Evolutionary conservation across 169 alveolate species (phyloP).

Genomic region (Cryptosporidium meleagridis): DNA sequence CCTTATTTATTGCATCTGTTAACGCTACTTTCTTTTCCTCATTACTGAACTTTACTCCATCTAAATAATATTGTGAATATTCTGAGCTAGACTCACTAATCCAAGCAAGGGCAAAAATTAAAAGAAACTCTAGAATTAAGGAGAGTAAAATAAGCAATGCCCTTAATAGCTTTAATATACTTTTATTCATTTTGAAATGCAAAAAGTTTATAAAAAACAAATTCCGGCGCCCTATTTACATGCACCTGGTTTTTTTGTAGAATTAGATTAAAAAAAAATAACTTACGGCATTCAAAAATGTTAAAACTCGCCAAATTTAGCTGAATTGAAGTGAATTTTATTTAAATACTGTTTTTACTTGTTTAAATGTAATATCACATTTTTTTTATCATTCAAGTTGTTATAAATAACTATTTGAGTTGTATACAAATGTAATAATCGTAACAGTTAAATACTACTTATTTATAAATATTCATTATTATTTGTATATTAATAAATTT

Average conservation of each 20-base stretch:
- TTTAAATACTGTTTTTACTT: too few species aligned
- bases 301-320: neutral
- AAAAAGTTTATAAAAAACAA: neutral
- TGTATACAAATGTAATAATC: neutral
- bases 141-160: conserved; percentile 33
- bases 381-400: neutral
- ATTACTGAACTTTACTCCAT: conserved; percentile 47
- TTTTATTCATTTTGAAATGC: conserved; percentile 18
- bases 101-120: conserved; percentile 15
- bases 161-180: conserved; percentile 3
- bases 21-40: conserved; percentile 25
- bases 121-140: conserved; percentile 39
- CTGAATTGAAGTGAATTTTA: neutral
- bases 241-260: neutral
- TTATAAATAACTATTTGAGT: neutral
- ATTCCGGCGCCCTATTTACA: conserved; percentile 25
- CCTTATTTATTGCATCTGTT: conserved; percentile 39
- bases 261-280: neutral
- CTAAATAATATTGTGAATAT: conserved; percentile 42
- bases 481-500: neutral
- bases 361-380: neutral
- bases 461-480: neutral
- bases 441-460: neutral
- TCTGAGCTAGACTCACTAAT: conserved; percentile 11
- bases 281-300: neutral